Evolutionary conservation across 2,329 filamentous ascomycete species (phyloP).

Genomic region (Fusarium nematophilum): DNA sequence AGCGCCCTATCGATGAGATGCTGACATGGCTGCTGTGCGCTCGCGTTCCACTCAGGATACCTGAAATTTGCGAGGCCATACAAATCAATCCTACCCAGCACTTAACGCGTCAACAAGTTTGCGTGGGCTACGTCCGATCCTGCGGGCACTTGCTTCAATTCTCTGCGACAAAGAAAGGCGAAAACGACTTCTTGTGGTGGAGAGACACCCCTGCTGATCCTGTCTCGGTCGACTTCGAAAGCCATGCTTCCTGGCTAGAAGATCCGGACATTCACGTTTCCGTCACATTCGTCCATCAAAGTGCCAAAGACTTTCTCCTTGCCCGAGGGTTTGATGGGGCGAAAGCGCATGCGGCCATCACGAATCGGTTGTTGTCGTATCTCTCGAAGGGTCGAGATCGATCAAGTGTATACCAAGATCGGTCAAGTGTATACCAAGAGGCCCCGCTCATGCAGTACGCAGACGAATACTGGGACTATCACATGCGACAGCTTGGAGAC

Average conservation of each 20-base stretch:
- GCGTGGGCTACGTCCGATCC: not conserved
- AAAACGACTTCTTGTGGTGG: too few relatives aligned
- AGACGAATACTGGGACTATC: not conserved
- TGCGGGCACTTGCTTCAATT: slow-evolving; percentile 5
- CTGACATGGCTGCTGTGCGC: slow-evolving; percentile 2
- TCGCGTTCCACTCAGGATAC: not conserved
- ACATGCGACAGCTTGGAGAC: not conserved
- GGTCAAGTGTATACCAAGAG: not conserved
- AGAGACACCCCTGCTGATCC: too few relatives aligned
- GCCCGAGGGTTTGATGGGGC: not conserved
- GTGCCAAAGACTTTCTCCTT: slow-evolving; percentile 10
- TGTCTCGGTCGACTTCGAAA: not conserved
- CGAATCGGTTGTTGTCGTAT: not conserved
- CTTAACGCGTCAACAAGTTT: not conserved
- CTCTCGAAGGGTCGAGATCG: not conserved
- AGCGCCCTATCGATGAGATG: not conserved
- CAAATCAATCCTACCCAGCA: not conserved
- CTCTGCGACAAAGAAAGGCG: not conserved
- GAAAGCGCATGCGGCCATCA: not conserved
- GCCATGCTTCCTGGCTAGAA: not conserved
- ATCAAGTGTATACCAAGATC: too few relatives aligned
- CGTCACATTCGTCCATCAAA: slow-evolving; percentile 8
- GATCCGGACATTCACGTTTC: not conserved
- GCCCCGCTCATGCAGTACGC: not conserved
- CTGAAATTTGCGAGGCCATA: not conserved